Base-by-base conservation (phyloP, 176 grass and related monocot species). In the Aegilops tauschii region DNA sequence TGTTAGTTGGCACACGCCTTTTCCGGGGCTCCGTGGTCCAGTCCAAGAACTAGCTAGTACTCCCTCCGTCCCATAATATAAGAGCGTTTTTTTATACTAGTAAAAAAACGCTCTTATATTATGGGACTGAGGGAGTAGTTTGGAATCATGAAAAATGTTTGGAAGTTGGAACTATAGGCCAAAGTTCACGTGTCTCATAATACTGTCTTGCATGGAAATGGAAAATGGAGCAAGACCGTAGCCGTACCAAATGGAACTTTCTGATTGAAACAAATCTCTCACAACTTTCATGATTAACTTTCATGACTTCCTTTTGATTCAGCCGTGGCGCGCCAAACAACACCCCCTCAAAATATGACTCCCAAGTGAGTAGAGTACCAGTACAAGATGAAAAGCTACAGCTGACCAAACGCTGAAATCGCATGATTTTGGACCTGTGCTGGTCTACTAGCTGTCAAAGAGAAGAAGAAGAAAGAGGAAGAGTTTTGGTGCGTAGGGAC, bases 331-430 rank as follows among this genome's bases (percentile, higher is more conserved):
- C 16, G 12, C 68, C 9, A 42, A 62, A 82, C 21, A 76, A 76
- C 32, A 47, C 62, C 42, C 11, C 42, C 44, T n/a, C 34, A 68
- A 59, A 86, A 77, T 70, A 77, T 50, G 37, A 52, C 71, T 23
- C n/a, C 49, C 14, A 12, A 64, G 62, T 4, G 17, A 21, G 32
- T 25, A 25, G 23, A 25, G 23, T 25, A 25, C 23, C 23, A 25
- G 23, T 25, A 25, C 23, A 25, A 25, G 23, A 25, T 25, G 23
- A 25, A 25, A 25, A 25, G 23, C 23, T 25, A 25, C 23, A 25
- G 23, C 23, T 25, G 23, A 91, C 82, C 85, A 61, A 37, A 91
- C 81, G 42, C 73, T 68, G 80, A 79, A 87, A 75, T 7, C 10
- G 75, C 80, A 5, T 80, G 3, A 14, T 61, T 68, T 80, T 35